Conservation (phyloP, 1,284 basidiomycete genomes). For the Malassezia vespertilionis region DNA sequence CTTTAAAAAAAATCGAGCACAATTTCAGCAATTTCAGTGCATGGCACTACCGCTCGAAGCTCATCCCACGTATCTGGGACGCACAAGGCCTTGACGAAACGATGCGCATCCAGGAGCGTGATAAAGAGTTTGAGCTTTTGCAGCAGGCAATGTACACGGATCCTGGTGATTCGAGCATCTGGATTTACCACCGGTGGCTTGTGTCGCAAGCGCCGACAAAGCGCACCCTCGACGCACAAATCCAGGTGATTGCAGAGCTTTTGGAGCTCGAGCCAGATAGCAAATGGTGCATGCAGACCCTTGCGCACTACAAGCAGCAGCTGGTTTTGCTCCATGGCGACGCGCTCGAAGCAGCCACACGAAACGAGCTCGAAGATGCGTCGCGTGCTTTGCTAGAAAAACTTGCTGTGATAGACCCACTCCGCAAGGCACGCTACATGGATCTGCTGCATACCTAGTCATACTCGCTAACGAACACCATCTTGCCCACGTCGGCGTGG, state of each 20-base stretch:
- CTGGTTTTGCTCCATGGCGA: conserved; percentile 1
- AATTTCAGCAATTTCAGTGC: conserved; percentile 98
- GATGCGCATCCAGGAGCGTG: conserved; percentile 51
- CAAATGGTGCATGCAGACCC: conserved; percentile 55
- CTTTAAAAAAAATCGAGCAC: conserved; percentile 75
- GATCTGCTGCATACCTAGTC: conserved; percentile 21
- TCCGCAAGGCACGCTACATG: conserved; percentile 27
- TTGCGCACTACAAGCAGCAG: conserved; percentile 26
- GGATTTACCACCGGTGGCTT: conserved; percentile 97
- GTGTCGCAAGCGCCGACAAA: conserved; percentile 52
- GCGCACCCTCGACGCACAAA: conserved; percentile 62
- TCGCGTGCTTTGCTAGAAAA: neutral
- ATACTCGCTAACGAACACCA: conserved; percentile 4
- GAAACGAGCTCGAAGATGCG: neutral
- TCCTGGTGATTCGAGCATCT: conserved; percentile 87
- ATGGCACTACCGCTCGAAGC: conserved; percentile 91
- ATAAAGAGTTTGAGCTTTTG: conserved; percentile 78
- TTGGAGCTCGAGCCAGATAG: conserved; percentile 79
- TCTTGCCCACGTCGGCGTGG: conserved; percentile 1
- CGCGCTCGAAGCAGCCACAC: neutral
- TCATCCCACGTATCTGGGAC: conserved; percentile 62
- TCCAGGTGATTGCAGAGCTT: conserved; percentile 70
- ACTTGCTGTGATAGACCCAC: conserved; percentile 29
- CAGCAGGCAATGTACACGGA: conserved; percentile 93
- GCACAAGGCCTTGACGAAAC: conserved; percentile 45